Conservation (phyloP, 1,284 basidiomycete species). For the Tilletia walkeri region DNA sequence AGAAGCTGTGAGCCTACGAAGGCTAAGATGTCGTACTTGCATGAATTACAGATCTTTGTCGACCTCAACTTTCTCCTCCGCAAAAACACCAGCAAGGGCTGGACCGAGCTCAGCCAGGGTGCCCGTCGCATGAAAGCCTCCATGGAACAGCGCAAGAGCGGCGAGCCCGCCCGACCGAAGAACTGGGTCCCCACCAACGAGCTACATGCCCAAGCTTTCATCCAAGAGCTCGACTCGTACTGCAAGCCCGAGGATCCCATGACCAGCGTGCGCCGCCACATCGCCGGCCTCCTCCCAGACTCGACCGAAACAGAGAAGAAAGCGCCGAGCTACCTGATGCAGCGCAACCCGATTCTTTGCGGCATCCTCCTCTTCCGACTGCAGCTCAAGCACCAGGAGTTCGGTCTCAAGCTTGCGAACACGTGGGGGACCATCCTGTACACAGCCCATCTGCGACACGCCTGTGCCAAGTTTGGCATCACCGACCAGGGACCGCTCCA, state of each 20-base stretch:
- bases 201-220: background rate
- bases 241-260: background rate
- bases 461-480: too few relatives aligned
- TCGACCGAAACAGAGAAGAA: background rate
- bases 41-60: background rate
- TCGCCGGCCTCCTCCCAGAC: background rate
- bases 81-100: background rate
- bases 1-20: too few relatives aligned
- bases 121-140: background rate
- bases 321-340: background rate
- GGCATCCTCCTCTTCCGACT: too few relatives aligned
- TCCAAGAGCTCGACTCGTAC: background rate
- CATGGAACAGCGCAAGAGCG: background rate
- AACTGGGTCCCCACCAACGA: background rate
- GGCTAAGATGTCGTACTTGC: too few relatives aligned
- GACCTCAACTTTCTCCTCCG: background rate
- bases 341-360: background rate
- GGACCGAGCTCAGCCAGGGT: background rate
- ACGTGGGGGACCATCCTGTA: too few relatives aligned
- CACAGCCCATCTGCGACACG: too few relatives aligned
- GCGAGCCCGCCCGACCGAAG: background rate
- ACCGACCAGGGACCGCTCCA: too few relatives aligned
- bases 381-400: too few relatives aligned
- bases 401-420: too few relatives aligned
- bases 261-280: background rate